phyloP scores from a whole-genome alignment of 1,139 yeast genomes.

The Kodamaea ohmeri region DNA sequence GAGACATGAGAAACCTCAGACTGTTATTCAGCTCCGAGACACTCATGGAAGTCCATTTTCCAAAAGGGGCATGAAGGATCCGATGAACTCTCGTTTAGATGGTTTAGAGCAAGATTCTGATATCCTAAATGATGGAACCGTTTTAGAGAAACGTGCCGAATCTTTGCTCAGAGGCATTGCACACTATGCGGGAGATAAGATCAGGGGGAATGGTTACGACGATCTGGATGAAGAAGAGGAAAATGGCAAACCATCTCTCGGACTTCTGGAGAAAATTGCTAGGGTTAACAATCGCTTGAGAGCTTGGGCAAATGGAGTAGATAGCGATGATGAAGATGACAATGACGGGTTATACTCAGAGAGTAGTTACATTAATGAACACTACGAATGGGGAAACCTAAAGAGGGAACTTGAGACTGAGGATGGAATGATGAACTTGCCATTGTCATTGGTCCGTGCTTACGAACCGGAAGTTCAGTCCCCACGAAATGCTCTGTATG shows the following conservation, averaged over 20 bases:
- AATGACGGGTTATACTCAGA: conserved; percentile 1
- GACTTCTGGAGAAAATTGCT: conserved; percentile 1
- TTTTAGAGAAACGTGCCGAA: no score
- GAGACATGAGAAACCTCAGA: no score
- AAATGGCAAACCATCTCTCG: not conserved
- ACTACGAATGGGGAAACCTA: conserved; percentile 4
- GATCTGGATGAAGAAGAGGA: conserved; percentile 5
- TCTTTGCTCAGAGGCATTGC: no score
- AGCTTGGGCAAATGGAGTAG: not conserved
- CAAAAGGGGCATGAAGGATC: no score
- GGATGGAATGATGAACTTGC: conserved; percentile 10
- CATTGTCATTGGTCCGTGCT: conserved; percentile 23
- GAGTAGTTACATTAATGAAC: conserved; percentile 4
- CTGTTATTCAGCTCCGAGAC: no score
- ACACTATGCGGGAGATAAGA: not conserved
- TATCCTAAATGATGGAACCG: no score
- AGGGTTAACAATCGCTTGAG: not conserved
- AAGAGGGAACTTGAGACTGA: conserved; percentile 1
- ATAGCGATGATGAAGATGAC: not conserved
- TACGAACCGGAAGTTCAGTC: conserved; percentile 14
- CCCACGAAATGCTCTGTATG: conserved; percentile 26
- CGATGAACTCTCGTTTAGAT: no score
- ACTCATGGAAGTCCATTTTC: no score
- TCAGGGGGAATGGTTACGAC: not conserved
- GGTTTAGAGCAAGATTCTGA: no score